Evolutionary conservation across 495 filamentous ascomycete genomes (phyloP), one percentile per base, ranked within the genome.

Genomic region (Neurospora sp.): DNA sequence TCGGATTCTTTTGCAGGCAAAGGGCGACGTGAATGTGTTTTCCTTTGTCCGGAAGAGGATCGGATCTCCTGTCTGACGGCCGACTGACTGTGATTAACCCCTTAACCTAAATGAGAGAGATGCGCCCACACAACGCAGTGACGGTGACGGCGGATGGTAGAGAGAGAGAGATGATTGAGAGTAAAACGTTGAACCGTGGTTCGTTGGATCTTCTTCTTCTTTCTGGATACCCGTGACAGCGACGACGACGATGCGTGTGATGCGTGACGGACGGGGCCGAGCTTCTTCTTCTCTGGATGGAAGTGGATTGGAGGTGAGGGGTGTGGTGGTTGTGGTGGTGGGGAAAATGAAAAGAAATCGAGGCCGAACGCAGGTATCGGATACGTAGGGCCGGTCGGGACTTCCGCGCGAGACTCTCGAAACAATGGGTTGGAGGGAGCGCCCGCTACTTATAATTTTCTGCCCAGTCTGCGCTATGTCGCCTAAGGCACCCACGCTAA

Each of bases 391-490:
- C 82, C 84, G 84, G 83, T 85, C 84, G 82, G 83, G 80, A 80
- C 81, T 83, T 86, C 84, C 84, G 79, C 82, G 80, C 81, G 79
- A 80, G 80, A 82, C 75, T 78, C 80, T 80, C 79, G 78, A 82
- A 85, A 82, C 79, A 79, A 79, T 69, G 78, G 77, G 79, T 77
- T 80, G 83, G 83, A 80, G 85, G 85, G 83, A 81, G 81, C 80
- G 78, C 74, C 73, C 54, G 70, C 79, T 83, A 80, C 80, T 86
- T 86, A 86, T 86, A 86, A 81, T 85, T 84, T 83, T 84, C 77
- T 16, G 69, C 70, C 62, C 66, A 49, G 72, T 72, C n/a, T 70
- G 62, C 71, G 46, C 70, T 49, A 16, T 39, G 69, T 35, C 49
- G 78, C 80, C 81, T 81, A 69, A 83, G 81, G 81, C 81, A 77